Percentiles rank a stretch among this genome's conserved stretches.
These are phyloP conservation scores for Pythium volutum DNA, from an alignment of 352 stramenopile species.

Conservation along the genomic window DNA sequence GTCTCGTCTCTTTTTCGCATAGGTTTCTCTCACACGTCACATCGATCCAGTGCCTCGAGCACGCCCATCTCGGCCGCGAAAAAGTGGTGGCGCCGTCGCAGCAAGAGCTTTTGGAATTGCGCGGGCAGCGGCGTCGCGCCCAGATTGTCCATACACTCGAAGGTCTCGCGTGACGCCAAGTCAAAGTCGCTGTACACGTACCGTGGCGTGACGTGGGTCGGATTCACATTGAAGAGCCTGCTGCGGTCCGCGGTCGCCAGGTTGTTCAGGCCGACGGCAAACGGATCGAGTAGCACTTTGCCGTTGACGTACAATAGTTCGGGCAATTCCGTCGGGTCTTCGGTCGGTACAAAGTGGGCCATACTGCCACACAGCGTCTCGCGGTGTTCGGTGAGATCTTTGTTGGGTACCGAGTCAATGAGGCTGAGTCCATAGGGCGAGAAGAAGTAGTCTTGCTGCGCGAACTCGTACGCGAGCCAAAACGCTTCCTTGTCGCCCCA, in stretches of 20 bases:
- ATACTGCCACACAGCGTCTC: slow-evolving; percentile 69
- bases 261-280: slow-evolving; percentile 27
- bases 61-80: slow-evolving; percentile 19
- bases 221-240: slow-evolving; percentile 52
- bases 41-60: slow-evolving; percentile 13
- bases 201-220: slow-evolving; percentile 54
- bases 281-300: slow-evolving; percentile 53
- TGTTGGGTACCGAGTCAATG: slow-evolving; percentile 41
- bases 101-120: slow-evolving; percentile 8
- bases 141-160: slow-evolving; percentile 25
- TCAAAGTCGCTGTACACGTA: slow-evolving; percentile 32
- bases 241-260: slow-evolving; percentile 18
- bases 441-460: slow-evolving; percentile 59
- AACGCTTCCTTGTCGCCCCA: slow-evolving; percentile 63
- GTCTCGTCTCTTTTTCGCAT: background rate
- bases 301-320: slow-evolving; percentile 67
- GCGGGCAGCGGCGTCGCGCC: slow-evolving; percentile 18
- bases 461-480: slow-evolving; percentile 70
- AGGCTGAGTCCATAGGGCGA: slow-evolving; percentile 61
- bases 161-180: slow-evolving; percentile 14
- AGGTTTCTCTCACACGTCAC: slow-evolving; percentile 8
- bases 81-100: slow-evolving; percentile 23
- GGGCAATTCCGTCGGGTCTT: slow-evolving; percentile 10
- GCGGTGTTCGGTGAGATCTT: slow-evolving; percentile 51
- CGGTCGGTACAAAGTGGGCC: slow-evolving; percentile 50